Percentiles rank a stretch among this genome's conserved stretches.
These are phyloP conservation scores for Lepidium africanum DNA, from an alignment of 345 rosid genomes.

Conservation along the genomic window DNA sequence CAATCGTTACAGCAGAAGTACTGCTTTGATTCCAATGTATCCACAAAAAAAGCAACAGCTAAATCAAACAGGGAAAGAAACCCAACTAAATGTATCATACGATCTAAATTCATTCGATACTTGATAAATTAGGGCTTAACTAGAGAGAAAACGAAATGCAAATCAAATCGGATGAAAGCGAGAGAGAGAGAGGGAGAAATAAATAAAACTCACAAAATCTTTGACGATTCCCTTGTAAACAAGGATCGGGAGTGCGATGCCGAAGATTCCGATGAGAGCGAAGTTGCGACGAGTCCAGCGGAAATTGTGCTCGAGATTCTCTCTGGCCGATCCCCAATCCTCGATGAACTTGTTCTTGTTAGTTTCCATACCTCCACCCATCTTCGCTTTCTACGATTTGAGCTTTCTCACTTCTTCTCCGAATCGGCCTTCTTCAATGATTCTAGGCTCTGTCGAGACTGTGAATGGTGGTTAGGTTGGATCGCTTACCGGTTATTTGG, in stretches of 20 bases:
- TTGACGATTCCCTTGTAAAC: conserved; percentile 87
- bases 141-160: neutral
- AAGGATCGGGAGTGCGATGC: conserved; percentile 74
- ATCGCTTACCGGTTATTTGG: conserved; percentile 3
- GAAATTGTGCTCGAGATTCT: conserved; percentile 89
- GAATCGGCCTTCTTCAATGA: neutral
- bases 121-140: conserved; percentile 12
- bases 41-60: neutral
- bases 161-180: neutral
- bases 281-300: conserved; percentile 93
- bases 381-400: conserved; percentile 20
- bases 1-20: neutral
- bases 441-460: conserved; percentile 1
- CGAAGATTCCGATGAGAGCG: conserved; percentile 80
- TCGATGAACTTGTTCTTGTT: conserved; percentile 91
- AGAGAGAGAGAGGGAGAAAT: neutral
- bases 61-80: neutral
- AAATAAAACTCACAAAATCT: conserved; percentile 48
- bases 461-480: neutral
- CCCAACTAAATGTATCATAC: neutral
- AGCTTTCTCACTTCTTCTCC: neutral
- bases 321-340: conserved; percentile 79
- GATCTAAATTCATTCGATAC: neutral
- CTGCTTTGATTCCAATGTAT: neutral
- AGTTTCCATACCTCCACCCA: conserved; percentile 95